phyloP scores from a whole-genome alignment of 345 rosid genomes.

The Syzygium aromaticum region DNA sequence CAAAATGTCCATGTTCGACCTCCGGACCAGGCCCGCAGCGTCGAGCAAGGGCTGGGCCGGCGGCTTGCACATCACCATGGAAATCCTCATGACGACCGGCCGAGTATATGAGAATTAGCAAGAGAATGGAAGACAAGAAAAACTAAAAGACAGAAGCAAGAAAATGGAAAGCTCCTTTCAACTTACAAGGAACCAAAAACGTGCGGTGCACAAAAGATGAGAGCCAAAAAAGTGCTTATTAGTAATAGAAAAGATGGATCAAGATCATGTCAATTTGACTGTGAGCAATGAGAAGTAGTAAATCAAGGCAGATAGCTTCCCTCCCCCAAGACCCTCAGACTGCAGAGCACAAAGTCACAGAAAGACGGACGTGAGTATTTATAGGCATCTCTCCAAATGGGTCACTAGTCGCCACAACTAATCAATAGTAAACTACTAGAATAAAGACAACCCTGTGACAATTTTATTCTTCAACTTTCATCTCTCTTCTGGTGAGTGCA shows the following conservation, averaged over 20 bases:
- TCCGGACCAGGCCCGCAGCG: constrained; percentile 4
- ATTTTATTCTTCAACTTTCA: background rate
- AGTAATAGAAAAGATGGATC: background rate
- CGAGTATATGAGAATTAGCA: background rate
- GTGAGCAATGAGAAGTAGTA: background rate
- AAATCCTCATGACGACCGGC: constrained; percentile 11
- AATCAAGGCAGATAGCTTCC: background rate
- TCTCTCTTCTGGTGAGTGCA: background rate
- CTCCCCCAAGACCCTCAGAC: background rate
- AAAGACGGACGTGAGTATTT: background rate
- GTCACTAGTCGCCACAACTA: background rate
- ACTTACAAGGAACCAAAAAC: no score
- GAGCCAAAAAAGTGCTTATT: background rate
- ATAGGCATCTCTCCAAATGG: background rate
- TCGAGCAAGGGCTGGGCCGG: constrained; percentile 16
- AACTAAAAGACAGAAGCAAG: background rate
- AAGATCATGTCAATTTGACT: background rate
- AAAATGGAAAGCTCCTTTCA: background rate
- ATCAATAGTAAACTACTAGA: background rate
- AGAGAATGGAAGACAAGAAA: background rate
- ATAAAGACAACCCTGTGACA: background rate
- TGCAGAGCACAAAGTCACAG: background rate
- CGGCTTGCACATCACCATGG: constrained; percentile 27
- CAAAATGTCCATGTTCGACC: constrained; percentile 16
- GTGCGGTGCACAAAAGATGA: background rate